phyloP scores from a whole-genome alignment of 2,329 filamentous ascomycete genomes.

The Colletotrichum musicola region DNA sequence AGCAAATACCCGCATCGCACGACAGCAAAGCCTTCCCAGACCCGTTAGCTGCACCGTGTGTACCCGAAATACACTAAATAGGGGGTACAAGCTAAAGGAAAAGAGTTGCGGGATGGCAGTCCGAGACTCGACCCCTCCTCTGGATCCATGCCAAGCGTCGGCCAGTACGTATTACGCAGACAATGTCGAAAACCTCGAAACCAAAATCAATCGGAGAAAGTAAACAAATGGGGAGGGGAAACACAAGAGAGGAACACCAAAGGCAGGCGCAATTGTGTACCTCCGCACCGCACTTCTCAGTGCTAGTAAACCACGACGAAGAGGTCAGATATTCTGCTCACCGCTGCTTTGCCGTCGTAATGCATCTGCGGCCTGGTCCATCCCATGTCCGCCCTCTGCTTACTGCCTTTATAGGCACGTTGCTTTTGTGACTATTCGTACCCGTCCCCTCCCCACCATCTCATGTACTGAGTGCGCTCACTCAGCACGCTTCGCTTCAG shows the following conservation, averaged over 20 bases:
- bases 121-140: too few species aligned
- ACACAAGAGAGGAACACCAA: neutral
- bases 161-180: too few species aligned
- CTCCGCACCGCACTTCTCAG: neutral
- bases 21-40: neutral
- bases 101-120: too few species aligned
- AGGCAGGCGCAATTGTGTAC: neutral
- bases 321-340: slow-evolving; percentile 37
- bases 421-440: slow-evolving; percentile 13
- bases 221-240: too few species aligned
- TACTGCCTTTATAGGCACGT: slow-evolving; percentile 12
- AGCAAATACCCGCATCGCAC: slow-evolving; percentile 24
- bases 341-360: slow-evolving; percentile 37
- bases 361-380: slow-evolving; percentile 20
- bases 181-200: too few species aligned
- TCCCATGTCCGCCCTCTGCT: slow-evolving; percentile 19
- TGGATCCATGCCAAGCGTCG: too few species aligned
- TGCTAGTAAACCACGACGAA: neutral
- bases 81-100: too few species aligned
- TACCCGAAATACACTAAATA: neutral
- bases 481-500: slow-evolving; percentile 15
- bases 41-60: slow-evolving; percentile 8
- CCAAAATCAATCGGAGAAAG: too few species aligned
- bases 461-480: slow-evolving; percentile 24
- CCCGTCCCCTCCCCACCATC: slow-evolving; percentile 29